phyloP scores from a whole-genome alignment of 768 basidiomycete genomes.

The Tylopilus subfusipes region DNA sequence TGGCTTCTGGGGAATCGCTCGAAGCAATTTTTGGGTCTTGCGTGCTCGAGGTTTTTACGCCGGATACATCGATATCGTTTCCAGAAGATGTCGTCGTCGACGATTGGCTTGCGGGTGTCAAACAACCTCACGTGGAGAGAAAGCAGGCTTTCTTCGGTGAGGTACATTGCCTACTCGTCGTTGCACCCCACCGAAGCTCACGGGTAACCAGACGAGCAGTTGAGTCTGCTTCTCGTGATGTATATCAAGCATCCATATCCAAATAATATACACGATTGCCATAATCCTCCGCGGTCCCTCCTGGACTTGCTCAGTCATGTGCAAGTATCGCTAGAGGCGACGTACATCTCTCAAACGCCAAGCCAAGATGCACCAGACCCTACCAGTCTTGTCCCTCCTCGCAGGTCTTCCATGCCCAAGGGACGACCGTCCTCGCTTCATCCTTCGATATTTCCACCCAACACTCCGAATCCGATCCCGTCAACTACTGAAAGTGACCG shows the following conservation, averaged over 20 bases:
- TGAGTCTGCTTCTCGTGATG: slow-evolving; percentile 46
- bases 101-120: slow-evolving; percentile 54
- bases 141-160: slow-evolving; percentile 74
- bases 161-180: slow-evolving; percentile 24
- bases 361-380: slow-evolving; percentile 37
- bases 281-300: slow-evolving; percentile 37
- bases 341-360: slow-evolving; percentile 60
- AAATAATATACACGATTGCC: slow-evolving; percentile 21
- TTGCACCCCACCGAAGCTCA: slow-evolving; percentile 15
- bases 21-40: slow-evolving; percentile 63
- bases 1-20: slow-evolving; percentile 40
- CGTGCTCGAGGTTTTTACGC: slow-evolving; percentile 58
- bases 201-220: slow-evolving; percentile 48
- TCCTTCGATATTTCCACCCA: slow-evolving; percentile 75
- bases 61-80: slow-evolving; percentile 60
- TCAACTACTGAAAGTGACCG: slow-evolving; percentile 67
- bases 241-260: slow-evolving; percentile 33
- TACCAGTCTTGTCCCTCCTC: slow-evolving; percentile 47
- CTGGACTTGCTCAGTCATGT: slow-evolving; percentile 63
- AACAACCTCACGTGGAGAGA: slow-evolving; percentile 45
- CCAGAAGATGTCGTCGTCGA: slow-evolving; percentile 46
- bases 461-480: slow-evolving; percentile 83
- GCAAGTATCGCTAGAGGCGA: slow-evolving; percentile 78
- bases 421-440: slow-evolving; percentile 37
- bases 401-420: slow-evolving; percentile 44